phyloP scores from a whole-genome alignment of 2,329 filamentous ascomycete species.

The Ophiostoma sp. region DNA sequence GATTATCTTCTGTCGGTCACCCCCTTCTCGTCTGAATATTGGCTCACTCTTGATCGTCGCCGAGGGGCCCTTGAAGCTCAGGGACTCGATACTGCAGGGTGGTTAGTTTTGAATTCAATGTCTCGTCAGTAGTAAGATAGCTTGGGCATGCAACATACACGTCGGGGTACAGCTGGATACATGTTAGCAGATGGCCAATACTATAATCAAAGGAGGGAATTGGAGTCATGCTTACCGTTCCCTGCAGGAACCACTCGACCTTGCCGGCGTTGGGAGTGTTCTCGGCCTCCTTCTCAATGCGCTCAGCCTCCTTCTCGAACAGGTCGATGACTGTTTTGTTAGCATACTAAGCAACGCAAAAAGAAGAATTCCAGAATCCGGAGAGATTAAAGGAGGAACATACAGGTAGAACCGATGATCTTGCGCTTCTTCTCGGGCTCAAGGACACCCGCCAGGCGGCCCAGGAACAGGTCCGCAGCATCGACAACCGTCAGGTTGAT shows the following conservation, averaged over 20 bases:
- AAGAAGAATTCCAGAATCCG: conserved; percentile 28
- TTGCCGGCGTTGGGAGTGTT: conserved; percentile 68
- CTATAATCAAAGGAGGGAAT: conserved; percentile 47
- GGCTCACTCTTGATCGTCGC: conserved; percentile 49
- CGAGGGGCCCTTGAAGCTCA: conserved; percentile 51
- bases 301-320: conserved; percentile 72
- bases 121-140: conserved; percentile 32
- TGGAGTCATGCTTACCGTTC: conserved; percentile 49
- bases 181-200: background rate
- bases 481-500: conserved; percentile 91
- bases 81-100: conserved; percentile 45
- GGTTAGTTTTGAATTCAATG: conserved; percentile 9
- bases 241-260: conserved; percentile 85
- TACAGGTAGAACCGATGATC: conserved; percentile 72
- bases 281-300: conserved; percentile 69
- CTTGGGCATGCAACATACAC: conserved; percentile 27
- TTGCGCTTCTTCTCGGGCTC: conserved; percentile 74
- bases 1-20: background rate
- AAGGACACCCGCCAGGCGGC: conserved; percentile 68
- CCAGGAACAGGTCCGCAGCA: conserved; percentile 74
- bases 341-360: background rate
- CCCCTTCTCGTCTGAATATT: conserved; percentile 14
- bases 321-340: conserved; percentile 49
- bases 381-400: background rate
- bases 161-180: conserved; percentile 38